Conservation (phyloP, 2,329 filamentous ascomycete genomes). For the Neonectria punicea region DNA sequence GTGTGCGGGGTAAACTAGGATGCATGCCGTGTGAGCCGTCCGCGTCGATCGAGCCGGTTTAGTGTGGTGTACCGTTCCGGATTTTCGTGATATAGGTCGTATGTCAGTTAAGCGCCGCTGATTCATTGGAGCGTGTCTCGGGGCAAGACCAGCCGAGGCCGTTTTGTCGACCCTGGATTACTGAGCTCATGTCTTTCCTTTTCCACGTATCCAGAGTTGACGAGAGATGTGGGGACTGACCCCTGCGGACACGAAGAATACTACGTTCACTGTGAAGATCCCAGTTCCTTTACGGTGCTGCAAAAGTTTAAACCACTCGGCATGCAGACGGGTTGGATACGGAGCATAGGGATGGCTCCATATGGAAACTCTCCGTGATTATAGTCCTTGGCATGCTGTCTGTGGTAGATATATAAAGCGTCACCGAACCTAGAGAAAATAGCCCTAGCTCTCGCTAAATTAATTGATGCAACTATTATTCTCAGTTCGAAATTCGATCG, state of each 20-base stretch:
- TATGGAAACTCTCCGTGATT: not conserved
- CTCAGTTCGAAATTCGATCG: not conserved
- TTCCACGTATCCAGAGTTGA: not conserved
- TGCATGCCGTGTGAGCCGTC: not conserved
- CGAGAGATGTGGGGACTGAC: not conserved
- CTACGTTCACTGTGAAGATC: not conserved
- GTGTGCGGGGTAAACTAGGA: not conserved
- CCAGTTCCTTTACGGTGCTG: not conserved
- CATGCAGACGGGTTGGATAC: not conserved
- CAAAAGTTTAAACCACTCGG: not conserved
- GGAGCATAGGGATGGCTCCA: not conserved
- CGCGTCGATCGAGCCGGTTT: not conserved
- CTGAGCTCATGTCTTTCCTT: not conserved
- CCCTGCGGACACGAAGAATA: no score
- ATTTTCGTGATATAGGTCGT: not conserved
- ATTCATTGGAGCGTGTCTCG: conserved; percentile 16
- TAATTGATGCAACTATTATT: not conserved
- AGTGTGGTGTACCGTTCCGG: not conserved
- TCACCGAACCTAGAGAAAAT: not conserved
- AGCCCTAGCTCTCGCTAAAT: not conserved
- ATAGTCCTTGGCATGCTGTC: not conserved
- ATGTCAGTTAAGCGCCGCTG: conserved; percentile 10
- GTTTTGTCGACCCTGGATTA: not conserved
- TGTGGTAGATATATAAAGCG: not conserved
- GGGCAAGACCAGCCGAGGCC: conserved; percentile 7